Evolutionary conservation across 306 rosid species (phyloP).

Genomic region (Prinsepia uniflora): DNA sequence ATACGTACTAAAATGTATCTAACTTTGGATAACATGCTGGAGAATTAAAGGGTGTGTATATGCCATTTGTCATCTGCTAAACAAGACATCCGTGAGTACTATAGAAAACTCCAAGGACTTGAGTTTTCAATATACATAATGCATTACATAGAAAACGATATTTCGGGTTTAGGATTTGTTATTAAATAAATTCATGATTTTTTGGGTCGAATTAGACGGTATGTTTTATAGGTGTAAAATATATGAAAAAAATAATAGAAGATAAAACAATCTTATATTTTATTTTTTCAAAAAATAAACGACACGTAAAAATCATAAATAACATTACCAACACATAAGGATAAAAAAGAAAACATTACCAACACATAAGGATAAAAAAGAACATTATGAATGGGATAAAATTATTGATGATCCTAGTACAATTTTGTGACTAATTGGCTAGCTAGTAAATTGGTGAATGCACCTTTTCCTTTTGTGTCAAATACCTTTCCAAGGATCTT

Average conservation of each 20-base stretch:
- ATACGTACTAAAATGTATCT: no score
- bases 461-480: slow-evolving; percentile 38
- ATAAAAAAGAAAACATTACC: not conserved
- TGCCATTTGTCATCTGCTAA: slow-evolving; percentile 45
- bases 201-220: no score
- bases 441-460: not conserved
- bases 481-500: slow-evolving; percentile 71
- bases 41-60: slow-evolving; percentile 36
- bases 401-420: no score
- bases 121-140: not conserved
- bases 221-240: no score
- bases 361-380: not conserved
- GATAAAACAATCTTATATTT: not conserved
- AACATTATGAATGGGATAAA: not conserved
- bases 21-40: not conserved
- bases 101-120: not conserved
- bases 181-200: no score
- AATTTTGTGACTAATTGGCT: no score
- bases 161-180: no score
- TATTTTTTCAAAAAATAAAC: not conserved
- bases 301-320: no score
- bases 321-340: no score
- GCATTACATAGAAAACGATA: no score
- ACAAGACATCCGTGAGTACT: slow-evolving; percentile 28
- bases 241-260: not conserved